These are phyloP conservation scores for Psidium friedrichsthalianum DNA, from an alignment of 345 rosid species.

Conservation along the genomic window DNA sequence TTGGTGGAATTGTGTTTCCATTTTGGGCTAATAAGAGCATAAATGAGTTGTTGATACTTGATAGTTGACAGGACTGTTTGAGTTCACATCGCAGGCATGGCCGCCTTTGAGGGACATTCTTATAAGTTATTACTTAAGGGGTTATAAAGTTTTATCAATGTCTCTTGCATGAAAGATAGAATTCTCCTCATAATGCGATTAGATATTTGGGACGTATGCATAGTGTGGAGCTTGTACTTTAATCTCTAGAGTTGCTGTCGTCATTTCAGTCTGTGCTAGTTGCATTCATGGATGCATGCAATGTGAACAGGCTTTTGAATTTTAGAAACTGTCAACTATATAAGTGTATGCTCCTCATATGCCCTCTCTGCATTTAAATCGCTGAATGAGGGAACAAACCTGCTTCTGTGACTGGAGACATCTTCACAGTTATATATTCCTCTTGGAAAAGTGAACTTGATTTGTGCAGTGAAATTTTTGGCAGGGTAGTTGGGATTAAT, in stretches of 20 bases:
- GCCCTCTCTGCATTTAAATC: neutral
- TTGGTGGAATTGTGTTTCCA: neutral
- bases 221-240: neutral
- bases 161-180: neutral
- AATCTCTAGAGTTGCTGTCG: neutral
- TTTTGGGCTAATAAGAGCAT: neutral
- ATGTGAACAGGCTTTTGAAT: neutral
- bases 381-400: neutral
- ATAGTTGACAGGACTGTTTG: neutral
- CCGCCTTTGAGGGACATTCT: neutral
- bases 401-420: neutral
- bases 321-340: neutral
- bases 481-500: constrained; percentile 67
- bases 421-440: neutral
- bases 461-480: constrained; percentile 21
- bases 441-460: constrained; percentile 2
- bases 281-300: neutral
- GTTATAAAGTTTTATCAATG: neutral
- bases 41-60: neutral
- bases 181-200: neutral
- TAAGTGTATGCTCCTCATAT: neutral
- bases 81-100: neutral
- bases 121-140: neutral
- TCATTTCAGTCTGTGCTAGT: neutral
- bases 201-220: neutral